phyloP scores from a whole-genome alignment of 805 yeast genomes.

The Hanseniaspora thailandica region DNA sequence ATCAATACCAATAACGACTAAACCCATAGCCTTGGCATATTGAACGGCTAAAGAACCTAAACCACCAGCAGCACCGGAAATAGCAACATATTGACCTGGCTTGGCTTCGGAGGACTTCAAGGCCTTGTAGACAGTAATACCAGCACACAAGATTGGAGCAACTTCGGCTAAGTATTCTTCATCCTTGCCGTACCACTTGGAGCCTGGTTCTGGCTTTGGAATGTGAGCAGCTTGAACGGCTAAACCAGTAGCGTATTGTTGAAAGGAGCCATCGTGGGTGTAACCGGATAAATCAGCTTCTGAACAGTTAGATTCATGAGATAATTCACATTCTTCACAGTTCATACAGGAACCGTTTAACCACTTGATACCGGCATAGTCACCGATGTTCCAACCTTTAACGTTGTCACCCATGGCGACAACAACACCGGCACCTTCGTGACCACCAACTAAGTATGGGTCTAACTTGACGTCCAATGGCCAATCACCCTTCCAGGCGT shows the following conservation, averaged over 20 bases:
- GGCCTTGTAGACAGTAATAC: conserved; percentile 59
- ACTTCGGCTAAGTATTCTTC: conserved; percentile 45
- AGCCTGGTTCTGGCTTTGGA: conserved; percentile 27
- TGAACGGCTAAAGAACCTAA: conserved; percentile 66
- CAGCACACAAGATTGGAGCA: conserved; percentile 57
- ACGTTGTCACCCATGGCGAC: conserved; percentile 53
- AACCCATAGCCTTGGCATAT: conserved; percentile 67
- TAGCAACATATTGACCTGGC: conserved; percentile 63
- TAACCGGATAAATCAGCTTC: conserved; percentile 61
- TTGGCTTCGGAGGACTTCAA: conserved; percentile 43
- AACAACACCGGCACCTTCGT: conserved; percentile 64
- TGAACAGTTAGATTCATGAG: conserved; percentile 55
- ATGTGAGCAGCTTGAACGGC: conserved; percentile 52
- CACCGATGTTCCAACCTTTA: conserved; percentile 51
- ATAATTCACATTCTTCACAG: conserved; percentile 51
- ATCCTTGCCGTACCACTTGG: conserved; percentile 13
- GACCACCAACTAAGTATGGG: conserved; percentile 60
- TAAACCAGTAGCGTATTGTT: conserved; percentile 54
- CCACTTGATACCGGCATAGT: conserved; percentile 59
- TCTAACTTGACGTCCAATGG: conserved; percentile 42
- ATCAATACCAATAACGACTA: conserved; percentile 57
- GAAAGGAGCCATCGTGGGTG: conserved; percentile 62
- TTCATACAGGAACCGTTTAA: conserved; percentile 53
- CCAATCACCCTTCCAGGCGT: conserved; percentile 94
- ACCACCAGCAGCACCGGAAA: conserved; percentile 77